Conservation (phyloP, 2,329 filamentous ascomycete genomes). For the Calonectria naviculata region DNA sequence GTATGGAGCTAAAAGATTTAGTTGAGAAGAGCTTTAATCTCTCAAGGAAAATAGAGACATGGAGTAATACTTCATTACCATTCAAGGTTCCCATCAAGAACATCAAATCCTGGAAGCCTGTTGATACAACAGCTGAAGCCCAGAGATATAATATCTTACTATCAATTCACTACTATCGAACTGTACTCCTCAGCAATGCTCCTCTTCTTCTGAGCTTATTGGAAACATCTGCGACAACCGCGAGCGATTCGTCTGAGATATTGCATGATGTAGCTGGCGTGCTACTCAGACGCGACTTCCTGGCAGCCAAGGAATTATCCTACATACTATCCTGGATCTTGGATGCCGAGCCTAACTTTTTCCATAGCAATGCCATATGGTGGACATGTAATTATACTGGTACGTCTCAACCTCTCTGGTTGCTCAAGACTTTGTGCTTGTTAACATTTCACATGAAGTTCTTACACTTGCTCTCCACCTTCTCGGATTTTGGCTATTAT, state of each 20-base stretch:
- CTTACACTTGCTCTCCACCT: conserved; percentile 41
- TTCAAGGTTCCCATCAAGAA: conserved; percentile 17
- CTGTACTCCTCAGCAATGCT: conserved; percentile 10
- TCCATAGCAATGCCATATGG: conserved; percentile 43
- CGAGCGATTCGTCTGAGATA: conserved; percentile 18
- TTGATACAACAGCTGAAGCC: conserved; percentile 2
- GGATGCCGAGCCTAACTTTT: conserved; percentile 28
- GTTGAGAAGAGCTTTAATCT: conserved; percentile 30
- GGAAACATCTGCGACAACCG: conserved; percentile 16
- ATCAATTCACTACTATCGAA: conserved; percentile 56
- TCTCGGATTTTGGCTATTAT: conserved; percentile 42
- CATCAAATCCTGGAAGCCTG: conserved; percentile 14
- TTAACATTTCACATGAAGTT: conserved; percentile 41
- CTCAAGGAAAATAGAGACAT: conserved; percentile 29
- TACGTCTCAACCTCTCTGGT: conserved; percentile 19
- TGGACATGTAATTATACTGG: conserved; percentile 46
- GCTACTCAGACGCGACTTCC: conserved; percentile 37
- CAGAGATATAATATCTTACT: conserved; percentile 40
- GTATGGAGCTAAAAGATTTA: conserved; percentile 21
- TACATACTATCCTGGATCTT: conserved; percentile 31
- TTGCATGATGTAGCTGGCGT: conserved; percentile 26
- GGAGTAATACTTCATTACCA: conserved; percentile 16
- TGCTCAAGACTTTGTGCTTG: not conserved
- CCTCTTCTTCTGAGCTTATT: conserved; percentile 27
- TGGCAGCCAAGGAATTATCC: conserved; percentile 30